Conservation (phyloP, 2,329 filamentous ascomycete species). For the Fusarium albidum region DNA sequence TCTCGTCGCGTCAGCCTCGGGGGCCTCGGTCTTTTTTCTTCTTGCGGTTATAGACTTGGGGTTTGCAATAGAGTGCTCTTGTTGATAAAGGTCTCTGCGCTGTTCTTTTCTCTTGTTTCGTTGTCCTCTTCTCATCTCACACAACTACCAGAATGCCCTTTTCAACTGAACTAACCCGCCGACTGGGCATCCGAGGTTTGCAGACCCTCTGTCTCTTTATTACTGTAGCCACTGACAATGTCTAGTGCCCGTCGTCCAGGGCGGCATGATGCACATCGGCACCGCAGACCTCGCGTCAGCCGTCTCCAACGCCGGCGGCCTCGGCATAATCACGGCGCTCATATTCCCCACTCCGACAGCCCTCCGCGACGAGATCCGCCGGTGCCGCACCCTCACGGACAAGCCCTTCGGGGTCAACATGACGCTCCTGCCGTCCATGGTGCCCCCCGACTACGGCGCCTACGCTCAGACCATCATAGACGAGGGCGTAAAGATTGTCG, state of each 20-base stretch:
- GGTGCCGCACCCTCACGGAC: conserved; percentile 80
- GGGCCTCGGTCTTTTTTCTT: not conserved
- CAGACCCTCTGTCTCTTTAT: not conserved
- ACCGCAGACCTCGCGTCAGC: conserved; percentile 81
- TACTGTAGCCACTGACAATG: conserved; percentile 1
- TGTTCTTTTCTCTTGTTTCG: not conserved
- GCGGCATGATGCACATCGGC: conserved; percentile 88
- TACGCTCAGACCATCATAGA: conserved; percentile 95
- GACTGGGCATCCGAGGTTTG: conserved; percentile 62
- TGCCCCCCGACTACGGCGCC: conserved; percentile 89
- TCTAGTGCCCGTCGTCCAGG: conserved; percentile 81
- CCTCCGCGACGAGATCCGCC: conserved; percentile 91
- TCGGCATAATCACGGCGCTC: conserved; percentile 85
- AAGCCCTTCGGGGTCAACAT: conserved; percentile 93
- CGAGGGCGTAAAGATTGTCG: conserved; percentile 89
- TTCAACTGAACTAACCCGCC: conserved; percentile 65
- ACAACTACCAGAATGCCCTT: conserved; percentile 58
- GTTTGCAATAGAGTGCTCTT: conserved; percentile 4
- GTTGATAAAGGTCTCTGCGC: not conserved
- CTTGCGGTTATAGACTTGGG: not conserved
- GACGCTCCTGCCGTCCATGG: conserved; percentile 88
- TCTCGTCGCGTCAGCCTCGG: conserved; percentile 20
- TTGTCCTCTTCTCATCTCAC: not conserved
- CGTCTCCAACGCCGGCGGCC: conserved; percentile 82
- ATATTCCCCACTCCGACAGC: conserved; percentile 93